Percentiles rank a stretch among this genome's conserved stretches.
Evolutionary conservation across 441 rosid species (phyloP).

Genomic region (Flueggea neowawraea): DNA sequence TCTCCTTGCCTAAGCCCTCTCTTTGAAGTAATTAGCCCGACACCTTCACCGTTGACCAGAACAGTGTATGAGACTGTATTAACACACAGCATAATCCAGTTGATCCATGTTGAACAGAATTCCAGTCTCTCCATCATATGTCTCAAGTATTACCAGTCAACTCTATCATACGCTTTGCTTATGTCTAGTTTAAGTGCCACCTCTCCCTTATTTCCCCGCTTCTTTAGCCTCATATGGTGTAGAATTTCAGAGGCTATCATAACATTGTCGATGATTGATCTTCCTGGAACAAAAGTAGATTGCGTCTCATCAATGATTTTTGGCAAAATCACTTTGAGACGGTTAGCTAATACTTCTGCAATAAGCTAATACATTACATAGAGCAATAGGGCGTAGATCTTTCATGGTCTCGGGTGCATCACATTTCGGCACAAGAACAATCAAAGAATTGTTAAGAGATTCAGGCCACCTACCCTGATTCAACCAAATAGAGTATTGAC

Average conservation of each 20-base stretch:
- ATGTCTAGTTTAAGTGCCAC: slow-evolving; percentile 2
- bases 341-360: background rate
- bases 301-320: no score
- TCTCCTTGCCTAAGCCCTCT: slow-evolving; percentile 1
- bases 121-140: background rate
- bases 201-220: background rate
- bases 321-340: background rate
- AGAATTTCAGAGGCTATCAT: background rate
- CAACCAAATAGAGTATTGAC: no score
- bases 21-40: background rate
- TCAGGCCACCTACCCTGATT: background rate
- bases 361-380: background rate
- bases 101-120: background rate
- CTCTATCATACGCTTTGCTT: slow-evolving; percentile 1
- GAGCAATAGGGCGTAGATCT: background rate
- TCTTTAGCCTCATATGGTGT: background rate
- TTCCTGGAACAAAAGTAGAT: background rate
- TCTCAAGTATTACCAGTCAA: background rate
- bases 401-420: background rate
- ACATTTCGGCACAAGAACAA: background rate
- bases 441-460: background rate
- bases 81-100: background rate
- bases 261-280: background rate
- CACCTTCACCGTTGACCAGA: background rate
- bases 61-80: background rate